A percentile compares a stretch with the other conserved stretches of the same genome.
These are phyloP conservation scores for Kodamaea sp. DNA, from an alignment of 1,139 yeast species.

Conservation along the genomic window DNA sequence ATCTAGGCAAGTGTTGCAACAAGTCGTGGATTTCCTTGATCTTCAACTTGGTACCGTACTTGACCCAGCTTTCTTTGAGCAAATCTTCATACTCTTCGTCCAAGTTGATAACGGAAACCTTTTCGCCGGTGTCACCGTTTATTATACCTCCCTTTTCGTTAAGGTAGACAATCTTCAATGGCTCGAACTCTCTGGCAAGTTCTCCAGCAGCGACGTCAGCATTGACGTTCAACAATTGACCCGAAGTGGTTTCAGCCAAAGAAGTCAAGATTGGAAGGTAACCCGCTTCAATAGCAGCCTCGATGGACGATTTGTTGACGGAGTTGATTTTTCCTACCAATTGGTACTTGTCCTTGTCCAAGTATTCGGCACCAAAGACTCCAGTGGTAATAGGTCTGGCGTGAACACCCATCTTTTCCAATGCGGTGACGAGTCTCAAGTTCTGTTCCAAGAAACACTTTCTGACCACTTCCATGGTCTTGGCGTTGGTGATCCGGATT, in stretches of 20 bases:
- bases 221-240: slow-evolving; percentile 94
- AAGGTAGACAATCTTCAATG: slow-evolving; percentile 91
- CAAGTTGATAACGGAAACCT: slow-evolving; percentile 83
- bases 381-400: slow-evolving; percentile 99
- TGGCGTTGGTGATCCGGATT: slow-evolving; percentile 90
- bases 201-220: slow-evolving; percentile 99
- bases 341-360: slow-evolving; percentile 87
- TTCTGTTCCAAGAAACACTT: slow-evolving; percentile 94
- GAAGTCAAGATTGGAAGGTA: slow-evolving; percentile 96
- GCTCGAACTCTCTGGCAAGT: slow-evolving; percentile 94
- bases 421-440: slow-evolving; percentile 89
- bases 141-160: slow-evolving; percentile 98
- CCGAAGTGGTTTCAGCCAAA: slow-evolving; percentile 92
- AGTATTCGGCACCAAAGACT: slow-evolving; percentile 90
- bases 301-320: slow-evolving; percentile 89
- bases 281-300: slow-evolving; percentile 94
- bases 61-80: slow-evolving; percentile 95
- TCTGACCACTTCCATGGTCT: slow-evolving; percentile 95
- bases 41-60: slow-evolving; percentile 96
- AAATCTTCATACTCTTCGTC: slow-evolving; percentile 94
- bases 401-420: slow-evolving; percentile 94
- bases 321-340: slow-evolving; percentile 87
- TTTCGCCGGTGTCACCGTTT: slow-evolving; percentile 90
- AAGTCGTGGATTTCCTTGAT: slow-evolving; percentile 95
- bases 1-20: slow-evolving; percentile 90